Base-by-base conservation (phyloP, 768 basidiomycete species). In the Leccinum olivaceopallidum region DNA sequence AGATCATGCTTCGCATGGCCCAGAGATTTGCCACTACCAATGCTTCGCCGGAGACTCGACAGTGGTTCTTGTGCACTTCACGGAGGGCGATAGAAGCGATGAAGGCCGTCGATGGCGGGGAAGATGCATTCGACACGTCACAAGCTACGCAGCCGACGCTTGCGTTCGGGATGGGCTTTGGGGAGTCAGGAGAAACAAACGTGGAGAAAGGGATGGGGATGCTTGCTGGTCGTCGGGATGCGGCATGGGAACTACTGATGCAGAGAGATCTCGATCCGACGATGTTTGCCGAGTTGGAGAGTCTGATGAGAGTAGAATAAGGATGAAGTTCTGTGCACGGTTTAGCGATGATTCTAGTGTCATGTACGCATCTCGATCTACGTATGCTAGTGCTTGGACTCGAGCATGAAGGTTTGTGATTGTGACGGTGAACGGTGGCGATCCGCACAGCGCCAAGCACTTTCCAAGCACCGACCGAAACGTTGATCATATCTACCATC, bases 111-210 rank as follows among this genome's bases (percentile, higher is more conserved):
- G 92, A 94, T 70, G 88, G 87, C 63, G 86, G 79, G 10, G 83
- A 85, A 64, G 92, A 94, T 69, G 79, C 83, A 39, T 89, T 91
- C 63, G 91, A 92, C 68, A 83, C 81, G 5, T 79, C 86, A 3
- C 85, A 87, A 63, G 73, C 85, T 20, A 75, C 76, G 20, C 78
- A 78, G 53, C 81, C 90, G 5, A 82, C 84, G 4, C 79, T 94
- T 55, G 80, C 88, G 5, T 94, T 92, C 70, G 92, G 91, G n/a
- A 89, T 94, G 82, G 92, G 90, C 14, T 92, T 88, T 67, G 85
- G 88, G 2, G 92, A 92, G 69, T 80, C 83, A 48, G 85, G 84
- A 8, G 89, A 92, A 65, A 81, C 73, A 18, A 78, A 78, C 10
- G 76, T 81, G 52, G 90, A 94, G 71, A 85, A 80, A 61, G 92